Evolutionary conservation across 2,329 filamentous ascomycete species (phyloP), one percentile per base, ranked within the genome.

Genomic region (Colletotrichum tabaci): DNA sequence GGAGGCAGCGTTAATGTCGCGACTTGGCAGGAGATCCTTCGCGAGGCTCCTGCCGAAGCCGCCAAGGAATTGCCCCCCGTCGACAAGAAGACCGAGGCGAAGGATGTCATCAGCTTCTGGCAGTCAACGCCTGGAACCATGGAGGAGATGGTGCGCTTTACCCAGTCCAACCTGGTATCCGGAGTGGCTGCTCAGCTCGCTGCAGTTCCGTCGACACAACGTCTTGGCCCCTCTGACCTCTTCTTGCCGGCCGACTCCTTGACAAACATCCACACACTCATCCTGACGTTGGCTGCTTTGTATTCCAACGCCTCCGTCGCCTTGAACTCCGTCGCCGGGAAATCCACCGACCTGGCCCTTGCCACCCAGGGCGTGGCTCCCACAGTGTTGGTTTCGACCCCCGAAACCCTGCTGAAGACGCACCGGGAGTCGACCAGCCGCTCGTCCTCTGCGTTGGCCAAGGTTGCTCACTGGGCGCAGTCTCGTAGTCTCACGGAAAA

Each of bases 21-120:
- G n/a, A 96, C 96, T 16, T 99, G 96, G 95, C 94, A 97, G 77
- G 94, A 98, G 71, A 88, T 98, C 64, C 84, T 98, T 35, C 90
- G 92, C 74, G 93, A 96, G 73, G 87, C 88, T 74, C 89, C 90
- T 21, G 82, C 85, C 38, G 85, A 84, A 65, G 86, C 88, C 47
- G 89, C 87, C 52, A 84, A 84, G 9, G 89, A 94, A 23, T 85
- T 98, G 15, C 94, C 94, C 1, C 82, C 87, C 12, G 82, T 89
- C 61, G 88, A 91, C 50, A 87, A 86, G 30, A 88, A 88, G 68
- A 79, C 81, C 30, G 82, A 85, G 50, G 83, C 88, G 4, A 85
- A 85, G 67, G 88, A 91, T 58, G 79, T 93, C 16, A 84, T 94
- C 56, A 87, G 90, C 49, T 92, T 96, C 77, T 94, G 92, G 90